A percentile compares a stretch with the other conserved stretches of the same genome.
These are phyloP conservation scores for Basidioascus undulatus DNA, from an alignment of 768 basidiomycete genomes.

Conservation along the genomic window DNA sequence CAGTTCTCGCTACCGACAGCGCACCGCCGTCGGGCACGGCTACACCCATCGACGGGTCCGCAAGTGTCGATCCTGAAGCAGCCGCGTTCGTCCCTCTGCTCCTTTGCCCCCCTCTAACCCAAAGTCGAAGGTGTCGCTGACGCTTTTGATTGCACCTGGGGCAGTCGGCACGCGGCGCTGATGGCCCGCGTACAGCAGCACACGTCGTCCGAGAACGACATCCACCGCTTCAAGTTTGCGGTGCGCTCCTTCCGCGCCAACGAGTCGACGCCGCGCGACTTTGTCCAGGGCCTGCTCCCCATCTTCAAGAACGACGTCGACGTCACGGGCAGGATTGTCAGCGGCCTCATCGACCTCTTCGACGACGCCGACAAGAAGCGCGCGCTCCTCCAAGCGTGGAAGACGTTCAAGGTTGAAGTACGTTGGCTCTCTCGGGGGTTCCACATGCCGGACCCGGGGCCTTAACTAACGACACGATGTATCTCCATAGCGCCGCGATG, in stretches of 20 bases:
- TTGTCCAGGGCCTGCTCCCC: conserved; percentile 74
- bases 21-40: too few species aligned
- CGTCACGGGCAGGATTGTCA: conserved; percentile 31
- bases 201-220: conserved; percentile 33
- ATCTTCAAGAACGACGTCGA: conserved; percentile 43
- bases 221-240: conserved; percentile 38
- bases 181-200: conserved; percentile 30
- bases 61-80: neutral
- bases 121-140: neutral
- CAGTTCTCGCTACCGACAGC: too few species aligned
- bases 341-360: conserved; percentile 46
- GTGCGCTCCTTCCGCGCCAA: conserved; percentile 50
- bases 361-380: conserved; percentile 67
- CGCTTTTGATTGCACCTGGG: neutral
- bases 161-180: conserved; percentile 42
- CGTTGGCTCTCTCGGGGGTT: conserved; percentile 1
- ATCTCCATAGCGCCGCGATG: too few species aligned
- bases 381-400: conserved; percentile 51
- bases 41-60: too few species aligned
- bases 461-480: too few species aligned
- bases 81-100: neutral
- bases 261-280: conserved; percentile 57
- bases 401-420: conserved; percentile 63
- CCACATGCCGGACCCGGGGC: too few species aligned
- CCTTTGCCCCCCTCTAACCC: neutral